Percentiles rank a stretch among this genome's conserved stretches.
These are phyloP conservation scores for Hypoxylon sp. DNA, from an alignment of 2,329 filamentous ascomycete species.

Conservation along the genomic window DNA sequence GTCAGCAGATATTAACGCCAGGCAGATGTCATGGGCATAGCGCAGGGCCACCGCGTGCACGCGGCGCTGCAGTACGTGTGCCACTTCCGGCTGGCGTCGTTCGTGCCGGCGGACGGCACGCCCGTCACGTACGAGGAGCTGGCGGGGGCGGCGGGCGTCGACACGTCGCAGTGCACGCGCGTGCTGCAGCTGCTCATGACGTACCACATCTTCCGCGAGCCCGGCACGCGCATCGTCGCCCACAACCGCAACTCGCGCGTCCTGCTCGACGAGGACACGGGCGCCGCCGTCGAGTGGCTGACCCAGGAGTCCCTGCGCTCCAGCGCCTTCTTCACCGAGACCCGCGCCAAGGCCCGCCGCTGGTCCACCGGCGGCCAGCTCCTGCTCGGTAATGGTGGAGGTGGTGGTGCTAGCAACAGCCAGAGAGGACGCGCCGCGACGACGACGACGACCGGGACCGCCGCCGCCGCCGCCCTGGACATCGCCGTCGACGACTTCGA, in stretches of 20 bases:
- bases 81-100: conserved; percentile 34
- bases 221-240: conserved; percentile 33
- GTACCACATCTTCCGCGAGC: conserved; percentile 37
- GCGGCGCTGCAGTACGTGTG: conserved; percentile 34
- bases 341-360: conserved; percentile 18
- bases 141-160: conserved; percentile 27
- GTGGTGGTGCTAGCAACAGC: background rate
- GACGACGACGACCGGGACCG: too few species aligned
- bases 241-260: conserved; percentile 36
- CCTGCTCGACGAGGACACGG: conserved; percentile 34
- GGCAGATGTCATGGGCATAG: conserved; percentile 33
- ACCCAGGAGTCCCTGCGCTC: conserved; percentile 32
- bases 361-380: conserved; percentile 23
- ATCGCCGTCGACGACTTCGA: conserved; percentile 11
- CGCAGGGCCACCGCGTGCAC: conserved; percentile 33
- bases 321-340: conserved; percentile 33
- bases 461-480: conserved; percentile 2
- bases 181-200: conserved; percentile 36
- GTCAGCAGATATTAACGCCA: background rate
- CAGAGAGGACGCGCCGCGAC: too few species aligned
- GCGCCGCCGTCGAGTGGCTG: conserved; percentile 33
- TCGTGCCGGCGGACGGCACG: conserved; percentile 30
- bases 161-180: conserved; percentile 27
- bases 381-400: background rate
- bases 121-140: conserved; percentile 34